phyloP scores from a whole-genome alignment of 2,329 filamentous ascomycete species.

The Macroventuria anomochaeta region DNA sequence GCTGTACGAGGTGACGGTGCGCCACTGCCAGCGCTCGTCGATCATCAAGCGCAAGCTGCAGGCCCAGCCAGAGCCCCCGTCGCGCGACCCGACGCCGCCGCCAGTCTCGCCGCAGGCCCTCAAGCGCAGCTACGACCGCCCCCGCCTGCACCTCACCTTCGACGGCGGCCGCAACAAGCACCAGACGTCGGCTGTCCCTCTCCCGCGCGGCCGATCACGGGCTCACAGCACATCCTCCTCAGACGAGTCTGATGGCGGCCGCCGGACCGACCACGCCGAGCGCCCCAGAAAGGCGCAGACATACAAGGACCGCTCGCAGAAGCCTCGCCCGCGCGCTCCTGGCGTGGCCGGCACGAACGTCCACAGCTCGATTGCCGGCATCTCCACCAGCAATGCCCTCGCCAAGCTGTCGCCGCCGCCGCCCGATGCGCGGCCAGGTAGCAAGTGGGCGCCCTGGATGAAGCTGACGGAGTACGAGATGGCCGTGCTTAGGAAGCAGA shows the following conservation, averaged over 20 bases:
- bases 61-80: constrained; percentile 65
- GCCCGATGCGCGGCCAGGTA: constrained; percentile 64
- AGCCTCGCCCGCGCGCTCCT: constrained; percentile 51
- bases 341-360: constrained; percentile 60
- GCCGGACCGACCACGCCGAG: constrained; percentile 6
- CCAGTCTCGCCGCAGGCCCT: constrained; percentile 53
- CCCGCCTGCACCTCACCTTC: constrained; percentile 41
- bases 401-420: constrained; percentile 66
- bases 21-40: constrained; percentile 63
- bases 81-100: constrained; percentile 64
- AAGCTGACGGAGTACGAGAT: constrained; percentile 72
- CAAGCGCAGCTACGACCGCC: constrained; percentile 31
- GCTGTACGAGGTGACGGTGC: constrained; percentile 63
- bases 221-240: constrained; percentile 24
- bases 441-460: constrained; percentile 67
- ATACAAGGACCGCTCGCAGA: constrained; percentile 48
- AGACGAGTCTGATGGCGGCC: constrained; percentile 28
- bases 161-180: constrained; percentile 35
- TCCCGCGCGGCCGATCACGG: constrained; percentile 23
- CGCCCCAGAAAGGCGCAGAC: constrained; percentile 36
- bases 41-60: constrained; percentile 68
- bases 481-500: constrained; percentile 77
- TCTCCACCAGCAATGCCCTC: constrained; percentile 67
- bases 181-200: constrained; percentile 23
- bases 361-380: constrained; percentile 61